A percentile compares a stretch with the other conserved stretches of the same genome.
phyloP scores from a whole-genome alignment of 208 protist species.

The Leishmania major region DNA sequence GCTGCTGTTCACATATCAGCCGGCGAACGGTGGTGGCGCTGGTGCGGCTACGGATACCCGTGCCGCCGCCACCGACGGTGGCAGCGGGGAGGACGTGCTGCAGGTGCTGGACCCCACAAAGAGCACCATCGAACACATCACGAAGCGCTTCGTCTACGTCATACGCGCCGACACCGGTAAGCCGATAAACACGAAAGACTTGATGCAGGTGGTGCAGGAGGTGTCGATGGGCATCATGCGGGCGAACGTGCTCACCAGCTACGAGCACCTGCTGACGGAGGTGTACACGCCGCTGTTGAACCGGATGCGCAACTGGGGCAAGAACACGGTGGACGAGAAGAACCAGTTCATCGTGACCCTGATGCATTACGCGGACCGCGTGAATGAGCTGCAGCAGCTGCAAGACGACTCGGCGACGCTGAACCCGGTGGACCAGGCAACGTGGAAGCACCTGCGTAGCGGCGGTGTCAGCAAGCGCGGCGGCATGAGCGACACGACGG shows the following conservation, averaged over 20 bases:
- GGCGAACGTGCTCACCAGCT: slow-evolving; percentile 81
- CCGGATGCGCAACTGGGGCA: slow-evolving; percentile 81
- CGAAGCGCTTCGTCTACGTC: slow-evolving; percentile 83
- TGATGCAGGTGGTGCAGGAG: slow-evolving; percentile 78
- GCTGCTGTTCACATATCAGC: slow-evolving; percentile 90
- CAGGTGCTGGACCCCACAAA: slow-evolving; percentile 68
- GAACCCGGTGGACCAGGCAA: slow-evolving; percentile 60
- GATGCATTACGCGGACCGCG: slow-evolving; percentile 89
- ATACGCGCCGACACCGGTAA: slow-evolving; percentile 60
- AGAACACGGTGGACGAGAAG: slow-evolving; percentile 83
- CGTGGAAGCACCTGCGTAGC: slow-evolving; percentile 80
- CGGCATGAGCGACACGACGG: slow-evolving; percentile 72
- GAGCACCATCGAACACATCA: slow-evolving; percentile 62
- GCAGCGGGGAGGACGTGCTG: slow-evolving; percentile 59
- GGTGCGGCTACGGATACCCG: slow-evolving; percentile 7
- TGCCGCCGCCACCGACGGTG: slow-evolving; percentile 3
- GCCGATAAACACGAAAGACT: slow-evolving; percentile 79
- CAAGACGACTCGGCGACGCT: slow-evolving; percentile 69
- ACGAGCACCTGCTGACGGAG: slow-evolving; percentile 89
- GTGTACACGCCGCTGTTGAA: slow-evolving; percentile 93
- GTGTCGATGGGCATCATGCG: slow-evolving; percentile 87
- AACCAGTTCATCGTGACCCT: slow-evolving; percentile 88
- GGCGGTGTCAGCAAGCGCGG: slow-evolving; percentile 79
- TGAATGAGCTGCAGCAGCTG: slow-evolving; percentile 90
- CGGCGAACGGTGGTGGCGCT: slow-evolving; percentile 13